These are phyloP conservation scores for Candida boidinii DNA, from an alignment of 805 yeast species.

Conservation along the genomic window DNA sequence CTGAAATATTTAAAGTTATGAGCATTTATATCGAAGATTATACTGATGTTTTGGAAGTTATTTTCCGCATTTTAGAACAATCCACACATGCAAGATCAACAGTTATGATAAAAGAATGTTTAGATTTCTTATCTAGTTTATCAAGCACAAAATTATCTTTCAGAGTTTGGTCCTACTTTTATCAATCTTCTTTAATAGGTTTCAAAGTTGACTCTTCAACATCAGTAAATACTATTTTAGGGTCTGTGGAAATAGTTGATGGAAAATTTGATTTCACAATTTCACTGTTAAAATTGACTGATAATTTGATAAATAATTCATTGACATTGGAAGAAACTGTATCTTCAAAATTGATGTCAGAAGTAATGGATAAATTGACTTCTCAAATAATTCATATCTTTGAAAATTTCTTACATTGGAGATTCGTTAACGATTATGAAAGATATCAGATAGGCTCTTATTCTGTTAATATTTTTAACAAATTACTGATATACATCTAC, in stretches of 20 bases:
- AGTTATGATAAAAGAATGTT: conserved; percentile 32
- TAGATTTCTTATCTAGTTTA: conserved; percentile 41
- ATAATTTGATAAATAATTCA: conserved; percentile 43
- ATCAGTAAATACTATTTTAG: conserved; percentile 50
- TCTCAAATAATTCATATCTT: conserved; percentile 56
- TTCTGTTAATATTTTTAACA: conserved; percentile 45
- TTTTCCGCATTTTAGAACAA: conserved; percentile 61
- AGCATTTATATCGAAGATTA: conserved; percentile 23
- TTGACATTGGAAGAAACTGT: conserved; percentile 27
- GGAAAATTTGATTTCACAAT: conserved; percentile 63
- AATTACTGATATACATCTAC: conserved; percentile 44
- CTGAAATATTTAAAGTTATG: conserved; percentile 23
- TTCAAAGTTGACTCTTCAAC: conserved; percentile 58
- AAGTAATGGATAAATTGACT: conserved; percentile 45
- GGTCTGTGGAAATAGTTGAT: conserved; percentile 61
- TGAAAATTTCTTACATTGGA: conserved; percentile 69
- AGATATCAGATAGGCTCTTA: conserved; percentile 52
- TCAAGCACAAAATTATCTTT: conserved; percentile 40
- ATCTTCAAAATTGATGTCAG: conserved; percentile 36
- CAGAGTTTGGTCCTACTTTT: conserved; percentile 73
- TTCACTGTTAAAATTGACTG: conserved; percentile 46
- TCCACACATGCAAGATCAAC: conserved; percentile 50
- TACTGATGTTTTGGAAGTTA: conserved; percentile 36
- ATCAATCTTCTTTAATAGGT: conserved; percentile 57
- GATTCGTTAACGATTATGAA: conserved; percentile 47